Percentiles rank a stretch among this genome's conserved stretches.
phyloP scores from a whole-genome alignment of 2,329 filamentous ascomycete species.

The Chrysosporium keratinophilum region DNA sequence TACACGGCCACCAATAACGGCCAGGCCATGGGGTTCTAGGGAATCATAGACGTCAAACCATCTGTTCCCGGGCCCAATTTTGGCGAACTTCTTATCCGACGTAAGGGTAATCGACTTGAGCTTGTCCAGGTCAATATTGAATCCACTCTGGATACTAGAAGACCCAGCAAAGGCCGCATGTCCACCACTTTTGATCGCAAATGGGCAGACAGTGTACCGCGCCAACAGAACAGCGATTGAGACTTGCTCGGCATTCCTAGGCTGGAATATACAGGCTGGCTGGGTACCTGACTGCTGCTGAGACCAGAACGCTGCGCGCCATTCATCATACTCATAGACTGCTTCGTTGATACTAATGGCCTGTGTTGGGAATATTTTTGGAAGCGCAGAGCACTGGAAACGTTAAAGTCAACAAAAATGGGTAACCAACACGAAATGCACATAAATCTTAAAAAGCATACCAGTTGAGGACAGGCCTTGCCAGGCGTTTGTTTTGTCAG shows the following conservation, averaged over 20 bases:
- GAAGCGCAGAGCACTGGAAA: background rate
- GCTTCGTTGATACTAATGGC: background rate
- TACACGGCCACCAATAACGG: constrained; percentile 28
- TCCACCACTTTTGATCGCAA: constrained; percentile 46
- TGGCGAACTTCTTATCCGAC: constrained; percentile 22
- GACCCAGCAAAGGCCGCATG: constrained; percentile 41
- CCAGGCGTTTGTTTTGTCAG: background rate
- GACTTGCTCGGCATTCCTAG: constrained; percentile 23
- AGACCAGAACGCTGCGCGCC: constrained; percentile 21
- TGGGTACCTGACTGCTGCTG: constrained; percentile 28
- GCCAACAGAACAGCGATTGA: constrained; percentile 25
- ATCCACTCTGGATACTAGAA: constrained; percentile 35
- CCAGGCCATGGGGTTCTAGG: constrained; percentile 25
- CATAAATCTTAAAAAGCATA: background rate
- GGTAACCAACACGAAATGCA: too few species aligned
- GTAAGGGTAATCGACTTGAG: constrained; percentile 24
- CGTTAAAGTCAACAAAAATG: background rate
- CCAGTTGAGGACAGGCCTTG: background rate
- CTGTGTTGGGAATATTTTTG: background rate
- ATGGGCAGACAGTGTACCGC: constrained; percentile 30
- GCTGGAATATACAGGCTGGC: constrained; percentile 29
- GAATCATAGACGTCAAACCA: constrained; percentile 29
- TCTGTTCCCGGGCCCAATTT: constrained; percentile 26
- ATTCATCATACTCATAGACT: background rate
- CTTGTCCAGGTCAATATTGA: constrained; percentile 28